phyloP scores from a whole-genome alignment of 306 rosid genomes.

The Elaeagnus macrophylla region DNA sequence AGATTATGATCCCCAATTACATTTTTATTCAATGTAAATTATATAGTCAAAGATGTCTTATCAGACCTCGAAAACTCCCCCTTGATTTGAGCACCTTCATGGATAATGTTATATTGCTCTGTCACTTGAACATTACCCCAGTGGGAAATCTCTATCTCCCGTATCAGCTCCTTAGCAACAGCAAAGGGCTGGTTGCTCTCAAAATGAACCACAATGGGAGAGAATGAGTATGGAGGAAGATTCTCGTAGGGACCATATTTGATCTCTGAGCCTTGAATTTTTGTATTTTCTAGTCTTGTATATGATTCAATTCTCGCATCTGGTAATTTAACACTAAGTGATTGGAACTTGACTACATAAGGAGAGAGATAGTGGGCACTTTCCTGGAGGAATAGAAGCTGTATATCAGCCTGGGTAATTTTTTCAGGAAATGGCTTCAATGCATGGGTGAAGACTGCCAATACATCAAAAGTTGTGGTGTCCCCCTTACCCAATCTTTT shows the following conservation, averaged over 20 bases:
- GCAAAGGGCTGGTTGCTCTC: conserved; percentile 87
- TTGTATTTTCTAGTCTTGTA: conserved; percentile 54
- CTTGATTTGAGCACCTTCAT: conserved; percentile 81
- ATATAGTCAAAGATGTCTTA: conserved; percentile 13
- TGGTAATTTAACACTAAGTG: conserved; percentile 67
- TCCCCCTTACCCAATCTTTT: conserved; percentile 72
- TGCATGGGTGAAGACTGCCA: conserved; percentile 55
- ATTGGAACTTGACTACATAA: conserved; percentile 61
- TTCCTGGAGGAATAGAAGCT: conserved; percentile 75
- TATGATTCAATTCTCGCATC: conserved; percentile 85
- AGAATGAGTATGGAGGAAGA: conserved; percentile 57
- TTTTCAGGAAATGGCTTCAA: conserved; percentile 83
- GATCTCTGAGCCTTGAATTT: conserved; percentile 80
- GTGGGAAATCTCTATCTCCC: conserved; percentile 91
- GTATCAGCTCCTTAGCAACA: conserved; percentile 70
- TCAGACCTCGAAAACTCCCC: conserved; percentile 95
- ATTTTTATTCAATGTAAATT: conserved; percentile 10
- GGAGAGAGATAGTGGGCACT: conserved; percentile 78
- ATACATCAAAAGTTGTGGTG: conserved; percentile 48
- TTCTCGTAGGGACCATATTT: conserved; percentile 82
- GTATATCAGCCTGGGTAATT: conserved; percentile 76
- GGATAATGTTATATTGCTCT: conserved; percentile 74
- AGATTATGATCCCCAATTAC: conserved; percentile 15
- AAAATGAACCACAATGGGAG: conserved; percentile 68
- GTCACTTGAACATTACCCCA: conserved; percentile 96